Evolutionary conservation across 2,329 filamentous ascomycete genomes (phyloP), one percentile per base, ranked within the genome.

Genomic region (Basipetospora chlamydospora): DNA sequence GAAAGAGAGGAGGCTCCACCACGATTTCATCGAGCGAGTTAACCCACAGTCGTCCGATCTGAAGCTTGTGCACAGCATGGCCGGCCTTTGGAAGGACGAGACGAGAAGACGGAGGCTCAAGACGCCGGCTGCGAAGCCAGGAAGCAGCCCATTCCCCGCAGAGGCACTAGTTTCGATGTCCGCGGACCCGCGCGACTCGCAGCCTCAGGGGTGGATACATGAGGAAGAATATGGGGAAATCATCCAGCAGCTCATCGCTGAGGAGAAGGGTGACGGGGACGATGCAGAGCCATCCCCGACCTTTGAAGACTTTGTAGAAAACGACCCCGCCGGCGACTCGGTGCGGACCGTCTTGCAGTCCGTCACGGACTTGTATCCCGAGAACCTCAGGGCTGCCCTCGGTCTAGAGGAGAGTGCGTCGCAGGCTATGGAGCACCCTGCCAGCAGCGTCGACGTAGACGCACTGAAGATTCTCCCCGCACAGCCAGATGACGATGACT

Each of bases 31-130:
- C 16, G 90, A 96, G 53, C 69, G 73, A 10, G 55, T 74, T 9
- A 63, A 69, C 25, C 77, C 82, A 3, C 54, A 79, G 15, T 62
- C 73, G 0, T 56, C 66, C 1, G 76, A 83, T 44, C 64, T 87
- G 50, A 94, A 92, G 50, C 66, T 94, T 9, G 87, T 98, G 5
- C 77, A 84, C 49, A 98, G 90, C 44, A 88, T 98, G 82, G 86
- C 85, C 38, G 81, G 83, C 1, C 59, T 98, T 3, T 98, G 90
- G 90, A 77, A 77, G 51, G 85, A 94, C 47, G 90, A 96, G 55
- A 84, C 80, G 0, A 76, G 75, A 40, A 73, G 87, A 30, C 73
- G 87, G 22, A 88, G 82, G 54, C 66, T 70, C 33, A 72, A 71
- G 31, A 78, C 88, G 70, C 70, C 74, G 2, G 63, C 79, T 32